Evolutionary conservation across 2,329 filamentous ascomycete species (phyloP).

Genomic region (Fusarium albosuccineum): DNA sequence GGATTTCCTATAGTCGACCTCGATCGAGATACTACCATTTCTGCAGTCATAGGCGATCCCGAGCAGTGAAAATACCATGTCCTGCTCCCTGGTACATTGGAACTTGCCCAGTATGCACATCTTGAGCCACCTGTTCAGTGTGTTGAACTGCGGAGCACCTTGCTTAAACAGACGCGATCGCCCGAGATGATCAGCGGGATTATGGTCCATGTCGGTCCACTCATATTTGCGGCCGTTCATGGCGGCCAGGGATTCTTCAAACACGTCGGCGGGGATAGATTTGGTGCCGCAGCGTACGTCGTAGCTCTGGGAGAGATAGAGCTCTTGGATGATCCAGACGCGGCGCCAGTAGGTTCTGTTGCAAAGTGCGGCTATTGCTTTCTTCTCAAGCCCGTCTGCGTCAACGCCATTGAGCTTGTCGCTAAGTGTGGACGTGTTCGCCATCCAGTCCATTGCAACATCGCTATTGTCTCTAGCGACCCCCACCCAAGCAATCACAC

Average conservation of each 20-base stretch:
- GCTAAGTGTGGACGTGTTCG: background rate
- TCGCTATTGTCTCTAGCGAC: background rate
- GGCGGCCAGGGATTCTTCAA: background rate
- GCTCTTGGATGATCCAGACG: background rate
- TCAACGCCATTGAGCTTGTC: background rate
- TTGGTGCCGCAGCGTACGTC: background rate
- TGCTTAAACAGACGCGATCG: background rate
- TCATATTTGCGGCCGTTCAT: background rate
- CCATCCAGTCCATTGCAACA: background rate
- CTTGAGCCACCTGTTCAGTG: background rate
- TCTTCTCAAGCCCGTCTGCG: background rate
- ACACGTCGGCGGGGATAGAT: background rate
- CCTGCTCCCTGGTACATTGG: background rate
- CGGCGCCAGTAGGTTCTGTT: background rate
- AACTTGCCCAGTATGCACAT: rapidly evolving
- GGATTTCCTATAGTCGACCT: background rate
- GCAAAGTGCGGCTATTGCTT: background rate
- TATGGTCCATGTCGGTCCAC: background rate
- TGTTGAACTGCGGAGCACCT: background rate
- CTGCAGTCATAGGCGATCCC: background rate
- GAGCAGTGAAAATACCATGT: background rate
- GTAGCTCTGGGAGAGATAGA: background rate
- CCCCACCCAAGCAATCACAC: background rate
- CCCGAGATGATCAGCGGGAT: background rate
- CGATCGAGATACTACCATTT: background rate